Percentiles rank a stretch among this genome's conserved stretches.
Evolutionary conservation across 1,284 basidiomycete species (phyloP).

Genomic region (Apiotrichum sp.): DNA sequence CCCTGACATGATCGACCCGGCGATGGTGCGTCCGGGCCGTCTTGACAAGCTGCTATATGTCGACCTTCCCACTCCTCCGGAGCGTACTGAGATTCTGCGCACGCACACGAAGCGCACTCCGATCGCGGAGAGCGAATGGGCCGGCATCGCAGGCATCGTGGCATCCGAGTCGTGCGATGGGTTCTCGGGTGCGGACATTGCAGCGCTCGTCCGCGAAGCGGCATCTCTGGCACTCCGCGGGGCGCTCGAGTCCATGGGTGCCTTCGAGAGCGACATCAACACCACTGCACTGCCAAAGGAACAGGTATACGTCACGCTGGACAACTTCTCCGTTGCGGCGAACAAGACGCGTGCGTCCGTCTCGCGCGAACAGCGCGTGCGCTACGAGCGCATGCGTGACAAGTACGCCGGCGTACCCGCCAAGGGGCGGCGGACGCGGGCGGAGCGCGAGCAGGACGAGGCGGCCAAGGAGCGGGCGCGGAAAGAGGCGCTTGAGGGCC

Average conservation of each 20-base stretch:
- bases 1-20: constrained; percentile 99
- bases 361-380: constrained; percentile 66
- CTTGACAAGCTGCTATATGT: constrained; percentile 96
- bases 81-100: constrained; percentile 78
- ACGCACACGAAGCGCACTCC: constrained; percentile 70
- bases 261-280: constrained; percentile 51
- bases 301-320: constrained; percentile 48
- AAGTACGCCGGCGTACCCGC: constrained; percentile 67
- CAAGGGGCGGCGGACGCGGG: constrained; percentile 35
- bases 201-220: constrained; percentile 80
- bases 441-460: constrained; percentile 25
- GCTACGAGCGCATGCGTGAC: constrained; percentile 70
- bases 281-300: constrained; percentile 4
- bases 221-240: constrained; percentile 75
- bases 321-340: constrained; percentile 70
- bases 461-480: neutral
- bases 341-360: constrained; percentile 85
- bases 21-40: constrained; percentile 93
- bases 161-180: constrained; percentile 62
- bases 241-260: constrained; percentile 60
- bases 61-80: constrained; percentile 70
- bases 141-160: constrained; percentile 38
- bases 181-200: constrained; percentile 84
- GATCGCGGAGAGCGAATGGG: constrained; percentile 50
- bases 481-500: neutral